These are phyloP conservation scores for Hypoxylon sp. DNA, from an alignment of 2,329 filamentous ascomycete species.

Conservation along the genomic window DNA sequence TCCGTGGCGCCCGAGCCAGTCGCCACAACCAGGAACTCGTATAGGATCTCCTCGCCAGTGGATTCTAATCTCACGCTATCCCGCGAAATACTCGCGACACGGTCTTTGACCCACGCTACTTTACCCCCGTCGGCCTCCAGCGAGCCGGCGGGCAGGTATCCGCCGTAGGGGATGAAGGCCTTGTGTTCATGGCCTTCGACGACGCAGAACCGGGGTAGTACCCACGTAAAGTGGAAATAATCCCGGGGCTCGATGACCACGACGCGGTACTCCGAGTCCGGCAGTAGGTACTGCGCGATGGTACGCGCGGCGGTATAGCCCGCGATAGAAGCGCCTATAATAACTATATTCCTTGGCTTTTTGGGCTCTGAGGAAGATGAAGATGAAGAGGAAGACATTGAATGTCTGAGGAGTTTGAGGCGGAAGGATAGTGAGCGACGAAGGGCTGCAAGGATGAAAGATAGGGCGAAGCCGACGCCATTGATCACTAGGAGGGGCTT, in stretches of 20 bases:
- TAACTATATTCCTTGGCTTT: slow-evolving; percentile 63
- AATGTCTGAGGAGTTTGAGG: slow-evolving; percentile 35
- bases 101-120: slow-evolving; percentile 59
- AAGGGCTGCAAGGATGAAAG: slow-evolving; percentile 29
- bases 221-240: slow-evolving; percentile 74
- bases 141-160: slow-evolving; percentile 56
- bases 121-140: slow-evolving; percentile 48
- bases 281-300: slow-evolving; percentile 65
- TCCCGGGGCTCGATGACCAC: slow-evolving; percentile 72
- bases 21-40: slow-evolving; percentile 70
- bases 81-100: slow-evolving; percentile 58
- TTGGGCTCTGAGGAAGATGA: slow-evolving; percentile 8
- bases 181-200: slow-evolving; percentile 69
- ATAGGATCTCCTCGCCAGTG: slow-evolving; percentile 63
- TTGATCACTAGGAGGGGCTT: slow-evolving; percentile 42
- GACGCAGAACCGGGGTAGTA: slow-evolving; percentile 72
- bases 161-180: slow-evolving; percentile 72
- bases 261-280: slow-evolving; percentile 63
- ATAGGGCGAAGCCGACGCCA: slow-evolving; percentile 35
- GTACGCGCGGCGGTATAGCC: slow-evolving; percentile 66
- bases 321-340: slow-evolving; percentile 72
- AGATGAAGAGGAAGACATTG: slow-evolving; percentile 31
- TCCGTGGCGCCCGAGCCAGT: slow-evolving; percentile 66
- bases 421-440: slow-evolving; percentile 42
- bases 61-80: slow-evolving; percentile 59